phyloP scores from a whole-genome alignment of 2,329 filamentous ascomycete genomes.

The Periconia digitata region DNA sequence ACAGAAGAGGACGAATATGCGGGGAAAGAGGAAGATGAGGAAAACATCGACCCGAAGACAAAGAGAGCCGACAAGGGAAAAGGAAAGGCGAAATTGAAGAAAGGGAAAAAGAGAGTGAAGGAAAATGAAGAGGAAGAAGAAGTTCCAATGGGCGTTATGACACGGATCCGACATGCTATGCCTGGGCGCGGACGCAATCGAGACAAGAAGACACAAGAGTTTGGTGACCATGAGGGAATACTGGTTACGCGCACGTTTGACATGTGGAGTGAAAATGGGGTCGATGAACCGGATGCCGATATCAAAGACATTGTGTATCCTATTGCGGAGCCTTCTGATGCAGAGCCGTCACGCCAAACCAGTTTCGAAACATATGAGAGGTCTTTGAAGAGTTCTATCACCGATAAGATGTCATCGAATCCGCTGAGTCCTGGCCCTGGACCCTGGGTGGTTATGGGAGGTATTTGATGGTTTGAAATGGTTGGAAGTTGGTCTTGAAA shows the following conservation, averaged over 20 bases:
- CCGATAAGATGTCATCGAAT: too few relatives aligned
- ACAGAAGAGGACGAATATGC: not conserved
- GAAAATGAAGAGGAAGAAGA: not conserved
- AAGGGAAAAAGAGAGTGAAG: not conserved
- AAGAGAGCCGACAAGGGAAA: not conserved
- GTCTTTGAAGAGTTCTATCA: too few relatives aligned
- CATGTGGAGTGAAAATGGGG: not conserved
- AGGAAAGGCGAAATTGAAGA: not conserved
- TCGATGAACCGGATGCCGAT: not conserved
- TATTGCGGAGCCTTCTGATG: not conserved
- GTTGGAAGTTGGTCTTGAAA: too few relatives aligned
- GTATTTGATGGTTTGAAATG: too few relatives aligned
- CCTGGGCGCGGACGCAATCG: not conserved
- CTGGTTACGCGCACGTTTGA: not conserved
- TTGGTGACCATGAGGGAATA: not conserved
- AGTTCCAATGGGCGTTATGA: not conserved
- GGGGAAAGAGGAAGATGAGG: not conserved
- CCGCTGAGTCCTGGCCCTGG: too few relatives aligned
- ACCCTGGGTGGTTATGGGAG: too few relatives aligned
- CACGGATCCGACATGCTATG: not conserved
- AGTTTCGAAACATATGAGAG: too few relatives aligned
- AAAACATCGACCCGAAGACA: not conserved
- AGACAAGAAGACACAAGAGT: not conserved
- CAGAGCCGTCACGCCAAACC: too few relatives aligned
- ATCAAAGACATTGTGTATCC: not conserved